Evolutionary conservation across 345 rosid genomes (phyloP).

Genomic region (Streptanthus diversifolius): DNA sequence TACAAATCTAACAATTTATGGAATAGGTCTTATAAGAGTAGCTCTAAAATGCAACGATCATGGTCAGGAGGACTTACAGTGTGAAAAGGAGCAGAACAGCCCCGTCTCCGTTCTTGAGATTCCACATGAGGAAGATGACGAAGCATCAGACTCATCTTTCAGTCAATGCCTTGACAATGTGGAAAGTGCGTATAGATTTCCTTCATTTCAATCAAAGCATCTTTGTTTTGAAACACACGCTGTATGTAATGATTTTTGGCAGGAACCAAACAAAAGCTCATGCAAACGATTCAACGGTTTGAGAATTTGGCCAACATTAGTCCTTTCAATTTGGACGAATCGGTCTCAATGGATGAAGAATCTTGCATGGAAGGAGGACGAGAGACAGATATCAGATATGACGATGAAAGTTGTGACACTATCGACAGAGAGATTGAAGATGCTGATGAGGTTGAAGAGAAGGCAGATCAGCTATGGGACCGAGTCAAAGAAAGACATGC

Average conservation of each 20-base stretch:
- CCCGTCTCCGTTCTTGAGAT: constrained; percentile 53
- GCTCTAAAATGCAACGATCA: constrained; percentile 24
- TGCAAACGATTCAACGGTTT: constrained; percentile 36
- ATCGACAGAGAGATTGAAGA: constrained; percentile 11
- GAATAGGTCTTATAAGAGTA: neutral
- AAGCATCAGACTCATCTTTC: constrained; percentile 37
- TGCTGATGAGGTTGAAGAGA: constrained; percentile 39
- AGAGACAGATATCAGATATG: constrained; percentile 15
- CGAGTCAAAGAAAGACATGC: constrained; percentile 37
- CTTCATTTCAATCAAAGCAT: constrained; percentile 18
- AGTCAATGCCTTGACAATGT: constrained; percentile 40
- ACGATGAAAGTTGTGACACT: constrained; percentile 11
- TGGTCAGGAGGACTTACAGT: constrained; percentile 39
- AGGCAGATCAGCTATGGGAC: constrained; percentile 41
- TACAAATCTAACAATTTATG: neutral
- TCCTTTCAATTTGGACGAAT: constrained; percentile 35
- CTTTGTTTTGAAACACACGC: neutral
- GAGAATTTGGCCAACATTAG: constrained; percentile 38
- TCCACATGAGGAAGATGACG: constrained; percentile 43
- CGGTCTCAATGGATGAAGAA: constrained; percentile 39
- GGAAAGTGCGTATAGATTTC: constrained; percentile 38
- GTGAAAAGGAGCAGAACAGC: constrained; percentile 42
- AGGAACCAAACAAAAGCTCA: constrained; percentile 42
- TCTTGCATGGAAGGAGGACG: constrained; percentile 9
- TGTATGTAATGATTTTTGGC: constrained; percentile 9